phyloP scores from a whole-genome alignment of 2,329 filamentous ascomycete genomes.

The Sporothrix protearum region DNA sequence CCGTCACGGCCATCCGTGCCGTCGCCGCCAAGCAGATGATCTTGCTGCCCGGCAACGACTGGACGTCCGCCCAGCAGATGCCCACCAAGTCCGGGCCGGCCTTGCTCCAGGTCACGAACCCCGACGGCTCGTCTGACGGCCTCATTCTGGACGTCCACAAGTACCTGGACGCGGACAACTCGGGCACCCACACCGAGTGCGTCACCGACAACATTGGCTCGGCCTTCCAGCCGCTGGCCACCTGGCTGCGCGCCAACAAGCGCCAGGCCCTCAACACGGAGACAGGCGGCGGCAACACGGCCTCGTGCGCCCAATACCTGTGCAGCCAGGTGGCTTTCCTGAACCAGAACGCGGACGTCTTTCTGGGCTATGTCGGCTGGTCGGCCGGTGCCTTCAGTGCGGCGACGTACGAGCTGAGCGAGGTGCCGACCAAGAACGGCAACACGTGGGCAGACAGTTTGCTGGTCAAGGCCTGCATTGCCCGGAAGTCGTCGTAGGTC shows the following conservation, averaged over 20 bases:
- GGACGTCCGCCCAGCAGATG: constrained; percentile 44
- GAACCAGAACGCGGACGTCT: constrained; percentile 35
- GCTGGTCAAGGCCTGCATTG: constrained; percentile 26
- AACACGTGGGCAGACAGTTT: constrained; percentile 26
- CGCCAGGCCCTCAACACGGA: constrained; percentile 38
- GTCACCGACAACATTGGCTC: constrained; percentile 44
- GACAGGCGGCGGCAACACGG: constrained; percentile 40
- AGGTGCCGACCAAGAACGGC: constrained; percentile 32
- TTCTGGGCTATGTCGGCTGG: constrained; percentile 33
- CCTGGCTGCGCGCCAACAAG: constrained; percentile 36
- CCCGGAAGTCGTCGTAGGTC: constrained; percentile 11
- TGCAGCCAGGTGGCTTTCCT: constrained; percentile 36
- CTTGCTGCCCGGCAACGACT: constrained; percentile 57
- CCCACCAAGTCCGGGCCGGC: constrained; percentile 32
- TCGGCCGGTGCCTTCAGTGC: constrained; percentile 31
- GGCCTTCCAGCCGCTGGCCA: constrained; percentile 40
- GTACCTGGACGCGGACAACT: constrained; percentile 57
- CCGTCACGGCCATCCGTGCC: constrained; percentile 65
- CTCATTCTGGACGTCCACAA: constrained; percentile 56
- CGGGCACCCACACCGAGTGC: constrained; percentile 51
- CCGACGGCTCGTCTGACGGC: constrained; percentile 52
- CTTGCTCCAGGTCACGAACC: constrained; percentile 54
- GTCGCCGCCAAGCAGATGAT: constrained; percentile 57
- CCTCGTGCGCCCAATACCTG: constrained; percentile 35
- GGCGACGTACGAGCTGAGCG: constrained; percentile 31